These are phyloP conservation scores for Cyphellophora europaea DNA, from an alignment of 2,329 filamentous ascomycete species.

Conservation along the genomic window DNA sequence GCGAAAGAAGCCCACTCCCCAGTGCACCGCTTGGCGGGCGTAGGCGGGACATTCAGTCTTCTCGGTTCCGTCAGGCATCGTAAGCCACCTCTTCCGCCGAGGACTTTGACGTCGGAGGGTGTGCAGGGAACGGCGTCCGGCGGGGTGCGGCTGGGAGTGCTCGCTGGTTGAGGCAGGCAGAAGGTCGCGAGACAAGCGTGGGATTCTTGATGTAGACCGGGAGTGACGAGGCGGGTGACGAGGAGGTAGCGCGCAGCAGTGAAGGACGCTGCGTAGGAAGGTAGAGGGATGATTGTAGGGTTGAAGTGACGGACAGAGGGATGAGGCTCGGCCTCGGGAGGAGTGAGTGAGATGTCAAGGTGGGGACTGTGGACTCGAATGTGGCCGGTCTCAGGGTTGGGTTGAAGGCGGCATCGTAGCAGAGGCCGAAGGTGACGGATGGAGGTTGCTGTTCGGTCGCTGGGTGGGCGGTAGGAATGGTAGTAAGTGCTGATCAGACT, in stretches of 20 bases:
- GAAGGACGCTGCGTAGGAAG: conserved; percentile 22
- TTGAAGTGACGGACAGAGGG: conserved; percentile 24
- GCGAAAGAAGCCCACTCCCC: conserved; percentile 23
- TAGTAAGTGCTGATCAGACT: too few species aligned
- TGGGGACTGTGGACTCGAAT: conserved; percentile 24
- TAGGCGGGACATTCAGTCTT: conserved; percentile 27
- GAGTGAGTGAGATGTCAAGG: conserved; percentile 22
- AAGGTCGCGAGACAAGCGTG: conserved; percentile 31
- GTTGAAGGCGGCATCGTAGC: conserved; percentile 13
- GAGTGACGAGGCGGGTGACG: conserved; percentile 26
- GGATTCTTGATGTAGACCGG: conserved; percentile 27
- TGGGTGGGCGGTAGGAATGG: too few species aligned
- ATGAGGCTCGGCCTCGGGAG: background rate
- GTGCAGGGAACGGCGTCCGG: conserved; percentile 22
- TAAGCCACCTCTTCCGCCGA: conserved; percentile 25
- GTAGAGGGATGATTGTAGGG: conserved; percentile 29
- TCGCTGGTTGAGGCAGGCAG: conserved; percentile 20
- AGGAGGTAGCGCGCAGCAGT: conserved; percentile 24
- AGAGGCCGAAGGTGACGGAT: conserved; percentile 4
- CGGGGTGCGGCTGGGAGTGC: conserved; percentile 1
- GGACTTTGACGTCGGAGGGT: conserved; percentile 21
- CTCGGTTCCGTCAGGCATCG: conserved; percentile 23
- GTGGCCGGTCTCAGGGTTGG: conserved; percentile 26
- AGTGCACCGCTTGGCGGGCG: conserved; percentile 27
- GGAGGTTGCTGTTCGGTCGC: too few species aligned